Evolutionary conservation across 331 rosid species (phyloP).

Genomic region (Acacia concinna): DNA sequence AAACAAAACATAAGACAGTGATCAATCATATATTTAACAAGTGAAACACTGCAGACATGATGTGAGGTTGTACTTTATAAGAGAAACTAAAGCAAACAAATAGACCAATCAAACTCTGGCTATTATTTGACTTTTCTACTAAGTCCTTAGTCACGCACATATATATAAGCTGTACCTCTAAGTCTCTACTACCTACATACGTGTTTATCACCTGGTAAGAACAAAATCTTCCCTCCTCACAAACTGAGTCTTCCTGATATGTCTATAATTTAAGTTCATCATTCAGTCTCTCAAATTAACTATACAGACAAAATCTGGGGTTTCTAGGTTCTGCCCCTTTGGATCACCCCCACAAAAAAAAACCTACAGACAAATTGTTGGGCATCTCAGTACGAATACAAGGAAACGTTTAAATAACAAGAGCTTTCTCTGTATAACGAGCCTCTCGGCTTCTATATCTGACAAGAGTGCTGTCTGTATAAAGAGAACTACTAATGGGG

Average conservation of each 20-base stretch:
- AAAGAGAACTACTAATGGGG: not conserved
- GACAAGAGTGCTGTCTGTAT: conserved; percentile 5
- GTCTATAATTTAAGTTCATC: not conserved
- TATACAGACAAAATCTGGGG: not conserved
- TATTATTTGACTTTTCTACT: not conserved
- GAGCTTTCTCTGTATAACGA: not conserved
- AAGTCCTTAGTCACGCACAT: not conserved
- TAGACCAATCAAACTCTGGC: conserved; percentile 6
- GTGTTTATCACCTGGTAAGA: not conserved
- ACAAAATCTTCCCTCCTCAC: not conserved
- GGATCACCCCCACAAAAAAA: not conserved
- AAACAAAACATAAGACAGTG: not conserved
- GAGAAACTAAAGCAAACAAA: not conserved
- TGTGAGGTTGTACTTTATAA: not conserved
- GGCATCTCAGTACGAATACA: not conserved
- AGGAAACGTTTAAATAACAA: not conserved
- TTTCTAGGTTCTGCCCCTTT: not conserved
- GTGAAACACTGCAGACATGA: not conserved
- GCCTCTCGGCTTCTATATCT: not conserved
- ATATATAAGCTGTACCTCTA: not conserved
- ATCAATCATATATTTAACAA: conserved; percentile 21
- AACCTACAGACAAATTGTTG: not conserved
- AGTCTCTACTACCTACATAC: not conserved
- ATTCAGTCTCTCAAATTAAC: not conserved
- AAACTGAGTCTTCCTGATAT: not conserved